phyloP scores from a whole-genome alignment of 2,329 filamentous ascomycete genomes.

The Claviceps pusilla region DNA sequence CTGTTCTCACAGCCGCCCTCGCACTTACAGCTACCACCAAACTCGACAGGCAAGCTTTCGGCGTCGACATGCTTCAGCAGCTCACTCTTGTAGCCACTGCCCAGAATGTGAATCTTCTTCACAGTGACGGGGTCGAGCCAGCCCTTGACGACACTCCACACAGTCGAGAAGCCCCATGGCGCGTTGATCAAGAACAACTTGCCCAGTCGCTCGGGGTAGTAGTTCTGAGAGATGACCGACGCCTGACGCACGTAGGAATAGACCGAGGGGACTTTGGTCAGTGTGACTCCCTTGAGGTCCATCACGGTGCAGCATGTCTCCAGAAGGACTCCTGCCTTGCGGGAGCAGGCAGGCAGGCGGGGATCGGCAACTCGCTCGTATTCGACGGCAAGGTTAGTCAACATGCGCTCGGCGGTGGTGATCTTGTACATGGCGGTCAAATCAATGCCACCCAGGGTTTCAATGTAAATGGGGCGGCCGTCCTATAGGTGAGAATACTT shows the following conservation, averaged over 20 bases:
- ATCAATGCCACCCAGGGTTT: constrained; percentile 88
- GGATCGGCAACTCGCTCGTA: constrained; percentile 95
- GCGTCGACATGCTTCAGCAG: constrained; percentile 69
- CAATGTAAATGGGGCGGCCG: constrained; percentile 92
- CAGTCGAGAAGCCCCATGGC: constrained; percentile 81
- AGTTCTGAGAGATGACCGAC: constrained; percentile 87
- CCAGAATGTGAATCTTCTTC: constrained; percentile 85
- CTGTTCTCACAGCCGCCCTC: constrained; percentile 69
- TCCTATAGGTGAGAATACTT: constrained; percentile 43
- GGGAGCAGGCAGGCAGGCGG: constrained; percentile 85
- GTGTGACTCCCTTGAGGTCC: constrained; percentile 87
- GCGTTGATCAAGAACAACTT: constrained; percentile 97
- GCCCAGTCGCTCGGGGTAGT: constrained; percentile 94
- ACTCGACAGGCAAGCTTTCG: constrained; percentile 77
- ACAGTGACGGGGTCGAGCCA: constrained; percentile 97
- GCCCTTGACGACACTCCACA: constrained; percentile 76
- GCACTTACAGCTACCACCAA: constrained; percentile 76
- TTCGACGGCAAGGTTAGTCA: constrained; percentile 89
- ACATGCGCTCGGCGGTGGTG: constrained; percentile 83
- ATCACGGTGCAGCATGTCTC: constrained; percentile 98
- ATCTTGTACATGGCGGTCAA: constrained; percentile 82
- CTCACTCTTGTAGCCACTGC: constrained; percentile 66
- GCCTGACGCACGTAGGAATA: constrained; percentile 79
- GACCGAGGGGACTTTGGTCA: constrained; percentile 67
- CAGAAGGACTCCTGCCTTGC: constrained; percentile 74